Evolutionary conservation across 768 basidiomycete species (phyloP).

Genomic region (Mycena metata): DNA sequence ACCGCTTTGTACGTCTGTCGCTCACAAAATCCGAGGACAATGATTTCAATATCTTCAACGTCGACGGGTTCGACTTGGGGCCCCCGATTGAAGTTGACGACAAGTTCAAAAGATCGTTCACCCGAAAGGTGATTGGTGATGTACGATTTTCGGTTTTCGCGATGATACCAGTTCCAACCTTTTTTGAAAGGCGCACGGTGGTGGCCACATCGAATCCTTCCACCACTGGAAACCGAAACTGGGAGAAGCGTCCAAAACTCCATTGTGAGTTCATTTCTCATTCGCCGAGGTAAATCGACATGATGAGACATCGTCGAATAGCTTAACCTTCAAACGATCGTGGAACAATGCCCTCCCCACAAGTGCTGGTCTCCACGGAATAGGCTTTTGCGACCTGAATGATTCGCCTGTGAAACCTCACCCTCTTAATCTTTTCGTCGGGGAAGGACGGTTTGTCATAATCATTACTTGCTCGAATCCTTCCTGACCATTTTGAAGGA

Average conservation of each 20-base stretch:
- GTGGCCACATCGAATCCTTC: neutral
- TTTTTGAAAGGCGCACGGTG: constrained; percentile 27
- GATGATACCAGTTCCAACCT: neutral
- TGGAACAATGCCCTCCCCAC: constrained; percentile 38
- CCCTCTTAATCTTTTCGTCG: constrained; percentile 37
- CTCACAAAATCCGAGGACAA: constrained; percentile 28
- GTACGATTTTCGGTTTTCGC: neutral
- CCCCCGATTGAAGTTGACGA: constrained; percentile 19
- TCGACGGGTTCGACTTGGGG: constrained; percentile 25
- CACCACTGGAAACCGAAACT: constrained; percentile 17
- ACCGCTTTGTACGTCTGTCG: constrained; percentile 25
- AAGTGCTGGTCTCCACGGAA: constrained; percentile 35
- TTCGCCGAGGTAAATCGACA: neutral
- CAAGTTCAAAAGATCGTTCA: constrained; percentile 32
- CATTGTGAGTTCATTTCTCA: constrained; percentile 16
- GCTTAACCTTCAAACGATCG: constrained; percentile 30
- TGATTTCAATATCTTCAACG: constrained; percentile 32
- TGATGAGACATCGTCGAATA: neutral
- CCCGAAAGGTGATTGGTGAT: constrained; percentile 36
- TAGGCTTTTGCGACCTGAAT: constrained; percentile 31
- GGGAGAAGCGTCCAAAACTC: neutral
- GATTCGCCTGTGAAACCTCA: neutral
- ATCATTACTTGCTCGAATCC: too few relatives aligned
- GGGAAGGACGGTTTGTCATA: too few relatives aligned
- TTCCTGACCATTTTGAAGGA: constrained; percentile 11